Evolutionary conservation across 2,329 filamentous ascomycete genomes (phyloP).

Genomic region (Colletotrichum eleusines): DNA sequence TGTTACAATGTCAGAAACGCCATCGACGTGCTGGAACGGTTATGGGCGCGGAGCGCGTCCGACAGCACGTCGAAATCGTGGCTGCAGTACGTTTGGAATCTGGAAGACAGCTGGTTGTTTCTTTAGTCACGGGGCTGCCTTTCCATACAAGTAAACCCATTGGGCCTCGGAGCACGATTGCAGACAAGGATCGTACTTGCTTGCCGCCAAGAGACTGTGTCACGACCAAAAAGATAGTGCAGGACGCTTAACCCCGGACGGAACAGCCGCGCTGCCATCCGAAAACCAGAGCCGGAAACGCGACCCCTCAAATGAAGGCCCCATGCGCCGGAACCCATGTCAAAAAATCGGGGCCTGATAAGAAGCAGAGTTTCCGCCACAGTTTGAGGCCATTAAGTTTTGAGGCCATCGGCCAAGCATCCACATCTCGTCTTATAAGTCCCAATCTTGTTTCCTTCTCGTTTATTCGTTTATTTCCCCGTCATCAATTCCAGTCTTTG

Average conservation of each 20-base stretch:
- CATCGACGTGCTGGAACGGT: constrained; percentile 15
- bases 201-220: not conserved
- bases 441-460: not conserved
- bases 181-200: not conserved
- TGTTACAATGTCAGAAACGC: constrained; percentile 35
- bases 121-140: not conserved
- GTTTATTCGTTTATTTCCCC: not conserved
- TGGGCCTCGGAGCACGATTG: not conserved
- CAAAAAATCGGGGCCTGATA: constrained; percentile 18
- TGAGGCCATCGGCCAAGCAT: constrained; percentile 3
- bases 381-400: constrained; percentile 36
- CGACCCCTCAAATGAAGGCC: constrained; percentile 24
- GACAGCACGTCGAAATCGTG: constrained; percentile 7
- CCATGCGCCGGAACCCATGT: constrained; percentile 26
- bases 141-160: not conserved
- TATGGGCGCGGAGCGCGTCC: constrained; percentile 14
- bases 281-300: constrained; percentile 14
- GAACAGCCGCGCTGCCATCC: constrained; percentile 8
- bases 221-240: constrained; percentile 7
- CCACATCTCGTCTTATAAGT: constrained; percentile 7
- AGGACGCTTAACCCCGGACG: constrained; percentile 27
- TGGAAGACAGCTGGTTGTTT: constrained; percentile 35
- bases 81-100: constrained; percentile 25
- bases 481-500: not conserved
- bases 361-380: constrained; percentile 1